These are phyloP conservation scores for Cyanidioschyzon merolae DNA, from an alignment of 23 red algal genomes.

Conservation along the genomic window DNA sequence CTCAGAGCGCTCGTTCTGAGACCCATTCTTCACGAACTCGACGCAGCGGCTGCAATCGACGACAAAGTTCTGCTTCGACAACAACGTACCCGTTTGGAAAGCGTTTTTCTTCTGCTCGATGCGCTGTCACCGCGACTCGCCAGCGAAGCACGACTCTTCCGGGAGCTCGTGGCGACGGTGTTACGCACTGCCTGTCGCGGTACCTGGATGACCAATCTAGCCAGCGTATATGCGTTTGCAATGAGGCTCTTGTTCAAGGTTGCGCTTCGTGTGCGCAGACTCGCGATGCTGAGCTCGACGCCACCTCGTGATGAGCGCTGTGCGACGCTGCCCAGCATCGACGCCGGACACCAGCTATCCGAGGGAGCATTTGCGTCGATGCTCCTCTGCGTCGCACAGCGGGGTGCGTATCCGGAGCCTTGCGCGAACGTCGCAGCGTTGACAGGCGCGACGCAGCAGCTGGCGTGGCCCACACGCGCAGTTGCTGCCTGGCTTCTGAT, in stretches of 20 bases:
- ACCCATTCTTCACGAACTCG: background rate
- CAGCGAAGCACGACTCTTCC: background rate
- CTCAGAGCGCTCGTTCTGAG: background rate
- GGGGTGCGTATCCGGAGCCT: background rate
- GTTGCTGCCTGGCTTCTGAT: background rate
- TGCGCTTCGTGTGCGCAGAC: background rate
- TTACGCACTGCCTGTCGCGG: background rate
- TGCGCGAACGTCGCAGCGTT: background rate
- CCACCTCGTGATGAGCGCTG: background rate
- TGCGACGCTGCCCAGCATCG: background rate
- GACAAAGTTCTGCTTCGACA: background rate
- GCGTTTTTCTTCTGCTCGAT: background rate
- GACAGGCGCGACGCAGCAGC: background rate
- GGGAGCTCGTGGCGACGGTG: background rate
- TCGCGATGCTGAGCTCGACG: background rate
- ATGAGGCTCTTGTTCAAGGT: background rate
- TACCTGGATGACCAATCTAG: background rate
- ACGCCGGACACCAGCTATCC: background rate
- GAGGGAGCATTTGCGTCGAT: background rate
- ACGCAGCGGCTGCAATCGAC: background rate
- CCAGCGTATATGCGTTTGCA: background rate
- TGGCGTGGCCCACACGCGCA: background rate
- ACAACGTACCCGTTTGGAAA: background rate
- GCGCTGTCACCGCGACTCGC: background rate
- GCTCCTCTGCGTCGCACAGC: background rate